Conservation (phyloP, 2,329 filamentous ascomycete genomes). For the Ciborinia camelliae region DNA sequence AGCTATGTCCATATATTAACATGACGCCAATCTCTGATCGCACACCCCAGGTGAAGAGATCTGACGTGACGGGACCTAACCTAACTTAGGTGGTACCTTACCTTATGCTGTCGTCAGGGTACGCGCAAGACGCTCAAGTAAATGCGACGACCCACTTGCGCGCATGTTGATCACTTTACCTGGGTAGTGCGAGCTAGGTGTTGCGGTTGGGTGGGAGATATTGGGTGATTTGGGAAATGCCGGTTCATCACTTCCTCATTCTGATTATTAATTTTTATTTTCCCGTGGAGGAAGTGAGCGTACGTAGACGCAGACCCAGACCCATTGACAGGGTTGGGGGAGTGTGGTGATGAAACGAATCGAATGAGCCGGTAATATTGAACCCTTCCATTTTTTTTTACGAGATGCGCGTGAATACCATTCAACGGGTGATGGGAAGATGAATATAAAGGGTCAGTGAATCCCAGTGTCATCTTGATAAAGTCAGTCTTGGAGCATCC, state of each 20-base stretch:
- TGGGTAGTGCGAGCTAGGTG: neutral
- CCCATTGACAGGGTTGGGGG: neutral
- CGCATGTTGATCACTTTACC: neutral
- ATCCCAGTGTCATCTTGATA: neutral
- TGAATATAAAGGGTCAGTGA: constrained; percentile 2
- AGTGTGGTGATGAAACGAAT: constrained; percentile 4
- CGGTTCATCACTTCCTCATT: neutral
- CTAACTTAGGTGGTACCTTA: no score
- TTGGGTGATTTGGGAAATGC: neutral
- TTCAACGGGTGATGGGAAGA: neutral
- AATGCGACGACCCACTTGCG: neutral
- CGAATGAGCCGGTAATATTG: neutral
- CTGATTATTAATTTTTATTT: neutral
- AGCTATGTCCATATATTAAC: no score
- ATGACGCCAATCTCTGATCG: no score
- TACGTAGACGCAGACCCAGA: no score
- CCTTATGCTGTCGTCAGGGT: neutral
- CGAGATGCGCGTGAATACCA: neutral
- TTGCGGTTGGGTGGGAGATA: neutral
- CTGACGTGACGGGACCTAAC: no score
- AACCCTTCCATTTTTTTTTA: neutral
- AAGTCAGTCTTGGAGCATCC: constrained; percentile 17
- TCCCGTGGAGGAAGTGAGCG: neutral
- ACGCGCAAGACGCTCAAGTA: neutral
- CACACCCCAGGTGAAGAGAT: no score